These are phyloP conservation scores for Paxillus ammoniavirescens DNA, from an alignment of 768 basidiomycete species.

Conservation along the genomic window DNA sequence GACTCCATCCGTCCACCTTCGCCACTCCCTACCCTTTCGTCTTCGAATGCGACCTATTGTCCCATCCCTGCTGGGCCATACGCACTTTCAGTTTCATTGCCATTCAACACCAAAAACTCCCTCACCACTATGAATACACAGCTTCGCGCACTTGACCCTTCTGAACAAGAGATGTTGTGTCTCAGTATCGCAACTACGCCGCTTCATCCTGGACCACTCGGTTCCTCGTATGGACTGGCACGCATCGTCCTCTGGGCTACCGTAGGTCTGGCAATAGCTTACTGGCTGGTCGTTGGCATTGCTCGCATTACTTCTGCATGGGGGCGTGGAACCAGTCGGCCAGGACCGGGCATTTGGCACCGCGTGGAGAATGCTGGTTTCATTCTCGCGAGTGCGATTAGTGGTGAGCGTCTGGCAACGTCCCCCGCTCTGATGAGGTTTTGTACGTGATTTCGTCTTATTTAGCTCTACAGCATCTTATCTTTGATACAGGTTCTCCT, in stretches of 20 bases:
- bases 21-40: slow-evolving; percentile 49
- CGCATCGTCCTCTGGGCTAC: slow-evolving; percentile 70
- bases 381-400: slow-evolving; percentile 88
- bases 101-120: slow-evolving; percentile 60
- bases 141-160: slow-evolving; percentile 87
- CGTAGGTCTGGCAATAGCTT: slow-evolving; percentile 71
- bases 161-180: slow-evolving; percentile 79
- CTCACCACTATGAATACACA: slow-evolving; percentile 84
- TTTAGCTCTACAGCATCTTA: slow-evolving; percentile 13
- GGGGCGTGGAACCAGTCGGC: slow-evolving; percentile 62
- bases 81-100: slow-evolving; percentile 75
- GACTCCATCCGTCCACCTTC: slow-evolving; percentile 75
- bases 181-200: slow-evolving; percentile 78
- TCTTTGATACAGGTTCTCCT: slow-evolving; percentile 66
- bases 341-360: slow-evolving; percentile 62
- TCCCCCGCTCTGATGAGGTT: slow-evolving; percentile 88
- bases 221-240: slow-evolving; percentile 64
- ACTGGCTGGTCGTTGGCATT: slow-evolving; percentile 78
- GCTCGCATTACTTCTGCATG: slow-evolving; percentile 85
- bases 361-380: slow-evolving; percentile 82
- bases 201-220: slow-evolving; percentile 53
- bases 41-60: slow-evolving; percentile 54
- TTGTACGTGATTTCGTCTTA: slow-evolving; percentile 49
- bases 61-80: slow-evolving; percentile 78
- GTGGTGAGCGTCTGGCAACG: slow-evolving; percentile 83